Evolutionary conservation across 1,139 yeast species (phyloP), one percentile per base, ranked within the genome.

Genomic region (Lodderomyces theae): DNA sequence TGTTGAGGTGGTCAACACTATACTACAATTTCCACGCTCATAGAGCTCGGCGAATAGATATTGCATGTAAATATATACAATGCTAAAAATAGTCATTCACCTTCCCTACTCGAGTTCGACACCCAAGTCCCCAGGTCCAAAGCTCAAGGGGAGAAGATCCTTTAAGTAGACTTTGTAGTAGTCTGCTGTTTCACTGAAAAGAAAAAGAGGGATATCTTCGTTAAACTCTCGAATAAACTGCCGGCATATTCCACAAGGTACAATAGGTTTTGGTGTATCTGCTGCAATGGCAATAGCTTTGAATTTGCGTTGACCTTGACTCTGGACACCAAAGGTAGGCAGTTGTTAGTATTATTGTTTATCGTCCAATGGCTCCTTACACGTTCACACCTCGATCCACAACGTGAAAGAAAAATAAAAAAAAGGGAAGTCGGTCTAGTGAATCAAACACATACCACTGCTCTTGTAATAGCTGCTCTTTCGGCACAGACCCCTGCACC

Each of bases 201-300:
- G 81, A 51, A 73, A 74, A 2, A 86, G 60, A 0, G 82, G 81
- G 17, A 79, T 57, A 2, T 70, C 61, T 3, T 58, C 57, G 1
- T 72, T 76, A 60, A 88, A 89, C 59, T 89, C 97, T 24, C 95
- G 69, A 29, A 89, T 79, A 45, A 86, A 77, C 59, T 92, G 98
- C 43, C 98, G 72, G 55, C 98, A 92, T 34, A 92, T 83, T 3
- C 98, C 98, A 60, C 98, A 92, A 0, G 98, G 98, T 8, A 90
- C 73, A 13, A 86, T 81, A 19, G 82, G 72, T 10, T 72, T 73
- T 0, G 64, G 65, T 18, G 77, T 60, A 53, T 86, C 92, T 24
- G 88, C 76, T 4, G 86, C 69, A 19, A 88, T 81, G 2, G 89
- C 96, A 43, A 89, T 73, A 3, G 85, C 86, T 46, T 64, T 69